Base-by-base conservation (phyloP, 1,139 yeast species). In the Pichia sp. region DNA sequence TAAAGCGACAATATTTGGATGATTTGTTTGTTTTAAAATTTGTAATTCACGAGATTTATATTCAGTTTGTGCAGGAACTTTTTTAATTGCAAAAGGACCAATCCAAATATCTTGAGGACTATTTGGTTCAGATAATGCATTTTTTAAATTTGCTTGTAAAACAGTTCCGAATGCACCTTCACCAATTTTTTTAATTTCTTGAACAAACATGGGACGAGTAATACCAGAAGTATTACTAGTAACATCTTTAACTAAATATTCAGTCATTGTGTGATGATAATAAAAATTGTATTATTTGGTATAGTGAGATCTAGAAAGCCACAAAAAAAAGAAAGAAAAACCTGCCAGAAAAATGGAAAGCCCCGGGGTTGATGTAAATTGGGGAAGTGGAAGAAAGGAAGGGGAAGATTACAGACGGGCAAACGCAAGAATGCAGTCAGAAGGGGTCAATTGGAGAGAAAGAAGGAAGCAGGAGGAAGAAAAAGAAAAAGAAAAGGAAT, bases 131-230 rank as follows among this genome's bases (percentile, higher is more conserved):
- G 61, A 50, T 10, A 51, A 42, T 13, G 61, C 55, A 47, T 56
- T 51, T 47, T 63, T 65, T 46, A 77, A 65, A 47, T 76, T 74
- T 1, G 93, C 89, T 57, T 82, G 88, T 11, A 80, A 80, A 18
- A 83, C 93, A 2, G 87, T 81, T 34, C 93, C 93, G 57, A 83
- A 83, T 3, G 93, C 91, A 29, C 93, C 93, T 60, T 82, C 87
- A 6, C 93, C 93, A 37, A 83, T 81, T 53, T 77, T 76, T 50
- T 79, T 78, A 58, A 79, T 77, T 55, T 83, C 91, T 50, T 73
- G 76, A 22, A 83, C 74, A 31, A 77, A 64, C 91, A 83, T 83
- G 45, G 78, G 74, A 49, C 70, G 67, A 13, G 75, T 64, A 15
- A 63, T 60, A 31, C 73, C 70, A 2, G 80, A 69, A 45, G 69